Evolutionary conservation across 768 basidiomycete genomes (phyloP), one percentile per base, ranked within the genome.

Genomic region (Suillus lakei): DNA sequence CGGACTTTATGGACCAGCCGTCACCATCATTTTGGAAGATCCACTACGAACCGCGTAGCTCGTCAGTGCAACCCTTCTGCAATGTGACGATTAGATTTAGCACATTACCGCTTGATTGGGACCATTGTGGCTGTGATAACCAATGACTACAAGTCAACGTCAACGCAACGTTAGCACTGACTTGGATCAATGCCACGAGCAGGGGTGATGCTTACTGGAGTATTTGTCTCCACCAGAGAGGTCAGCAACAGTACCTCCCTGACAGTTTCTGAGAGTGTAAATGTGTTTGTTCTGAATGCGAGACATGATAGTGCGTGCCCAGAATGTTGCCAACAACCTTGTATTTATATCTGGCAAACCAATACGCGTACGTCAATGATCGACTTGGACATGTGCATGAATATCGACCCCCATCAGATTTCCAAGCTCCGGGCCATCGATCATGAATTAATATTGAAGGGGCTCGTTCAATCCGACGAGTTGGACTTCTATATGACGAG

Each of bases 241-340:
- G 69, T 89, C 87, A 30, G 88, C 67, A 32, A 80, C 84, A 5
- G 83, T 88, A 4, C 81, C 81, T 9, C 81, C 77, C 73, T 86
- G 82, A 69, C 74, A 80, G 74, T 89, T 90, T 46, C 72, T 77
- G 68, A 89, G 79, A 39, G 68, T 78, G 76, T 85, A 88, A 0
- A 70, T 78, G 18, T 43, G 62, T 23, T 84, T 82, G 18, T 65
- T 69, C 66, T 77, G 71, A 59, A 83, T 66, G 69, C 18, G 38
- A 43, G 69, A 10, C 76, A 77, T 76, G 23, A 26, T 55, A 2
- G 55, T 63, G 4, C 8, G 26, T 28, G 36, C 1, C 18, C 13
- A 41, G 15, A 41, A 36, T 18, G 15, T 12, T 28, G 6, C 16
- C 26, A 30, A 21, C 18, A 13, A 28, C 10, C 26, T 30, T 7